Base-by-base conservation (phyloP, 2,329 filamentous ascomycete species). In the Talaromyces islandicus region DNA sequence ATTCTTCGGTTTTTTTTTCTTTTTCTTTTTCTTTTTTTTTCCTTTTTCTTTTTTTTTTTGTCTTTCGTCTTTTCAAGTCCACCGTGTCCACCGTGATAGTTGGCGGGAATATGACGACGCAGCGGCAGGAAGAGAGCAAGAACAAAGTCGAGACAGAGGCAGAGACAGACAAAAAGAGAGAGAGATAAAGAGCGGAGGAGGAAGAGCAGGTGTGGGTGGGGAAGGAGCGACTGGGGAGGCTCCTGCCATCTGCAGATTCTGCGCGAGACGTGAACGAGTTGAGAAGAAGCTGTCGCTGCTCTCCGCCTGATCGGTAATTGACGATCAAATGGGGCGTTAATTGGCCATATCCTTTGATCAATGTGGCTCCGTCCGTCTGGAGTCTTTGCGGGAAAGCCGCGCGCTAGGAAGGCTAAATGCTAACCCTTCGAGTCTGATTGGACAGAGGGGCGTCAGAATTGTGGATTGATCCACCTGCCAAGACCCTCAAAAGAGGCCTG, bases 321-420 rank as follows among this genome's bases (percentile, higher is more conserved):
- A 24, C n/a, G 43, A 46, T 46, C 43, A 2, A 12, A 19, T 46
- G 43, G 43, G 11, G 9, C 43, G 3, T 3, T 21, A 12, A 46
- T 46, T 46, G 43, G 43, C 11, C n/a, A 6, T 3, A 46, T 3
- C n/a, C 43, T n/a, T n/a, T n/a, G 11, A 3, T 12, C 14, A 4
- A 19, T 24, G 21, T 52, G 27, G 24, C 19, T 21, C 48, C 48
- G 57, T 27, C 24, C 51, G 57, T 58, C 59, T 61, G 43, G 43
- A 46, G 43, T 12, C 43, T 46, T 38, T 46, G 43, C 59, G 56
- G 59, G 59, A 61, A 61, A 58, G 38, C 59, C 59, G 59, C 55
- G 51, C 56, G 56, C 59, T 61, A 61, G 51, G 59, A 38, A 46
- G 19, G 43, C 19, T 46, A 46, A 46, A 46, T 14, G 9, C 19